Percentiles rank a stretch among this genome's conserved stretches.
Evolutionary conservation across 108 stramenopile genomes (phyloP).

Genomic region (Cyclotella atomus): DNA sequence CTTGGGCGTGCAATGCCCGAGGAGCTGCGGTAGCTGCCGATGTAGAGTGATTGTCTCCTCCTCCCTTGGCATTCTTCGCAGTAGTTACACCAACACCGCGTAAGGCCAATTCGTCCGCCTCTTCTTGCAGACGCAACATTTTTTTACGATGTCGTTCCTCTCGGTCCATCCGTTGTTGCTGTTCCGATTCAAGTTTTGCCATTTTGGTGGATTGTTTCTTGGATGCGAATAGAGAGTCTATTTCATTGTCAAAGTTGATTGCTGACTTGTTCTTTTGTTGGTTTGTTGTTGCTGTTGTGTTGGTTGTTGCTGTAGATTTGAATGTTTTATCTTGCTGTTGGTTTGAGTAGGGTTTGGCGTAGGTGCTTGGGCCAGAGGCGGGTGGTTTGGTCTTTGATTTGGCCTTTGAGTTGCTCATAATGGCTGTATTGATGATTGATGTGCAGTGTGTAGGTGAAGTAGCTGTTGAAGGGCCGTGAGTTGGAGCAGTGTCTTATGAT

Average conservation of each 20-base stretch:
- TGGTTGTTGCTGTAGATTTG: neutral
- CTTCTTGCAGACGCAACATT: slow-evolving; percentile 46
- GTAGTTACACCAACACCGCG: slow-evolving; percentile 3
- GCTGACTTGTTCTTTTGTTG: neutral
- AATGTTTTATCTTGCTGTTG: no score
- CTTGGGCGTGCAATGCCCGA: slow-evolving; percentile 16
- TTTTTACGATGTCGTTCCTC: slow-evolving; percentile 28
- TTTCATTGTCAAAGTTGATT: slow-evolving; percentile 58
- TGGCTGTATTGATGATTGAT: no score
- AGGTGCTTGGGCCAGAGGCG: neutral
- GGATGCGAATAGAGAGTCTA: slow-evolving; percentile 70
- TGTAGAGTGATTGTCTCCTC: no score
- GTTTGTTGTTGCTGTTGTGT: slow-evolving; percentile 11
- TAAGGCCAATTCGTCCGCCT: slow-evolving; percentile 24
- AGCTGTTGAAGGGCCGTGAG: no score
- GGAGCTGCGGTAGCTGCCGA: slow-evolving; percentile 13
- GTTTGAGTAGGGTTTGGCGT: neutral
- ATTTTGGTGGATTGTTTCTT: slow-evolving; percentile 56
- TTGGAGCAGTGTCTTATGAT: no score
- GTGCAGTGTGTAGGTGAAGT: no score
- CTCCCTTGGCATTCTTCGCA: neutral
- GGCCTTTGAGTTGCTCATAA: neutral
- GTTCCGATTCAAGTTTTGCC: slow-evolving; percentile 14
- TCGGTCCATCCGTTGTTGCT: slow-evolving; percentile 24
- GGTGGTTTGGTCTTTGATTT: slow-evolving; percentile 8